Percentiles rank a stretch among this genome's conserved stretches.
Conservation (phyloP, 805 yeast genomes). For the Yarrowia bubula region DNA sequence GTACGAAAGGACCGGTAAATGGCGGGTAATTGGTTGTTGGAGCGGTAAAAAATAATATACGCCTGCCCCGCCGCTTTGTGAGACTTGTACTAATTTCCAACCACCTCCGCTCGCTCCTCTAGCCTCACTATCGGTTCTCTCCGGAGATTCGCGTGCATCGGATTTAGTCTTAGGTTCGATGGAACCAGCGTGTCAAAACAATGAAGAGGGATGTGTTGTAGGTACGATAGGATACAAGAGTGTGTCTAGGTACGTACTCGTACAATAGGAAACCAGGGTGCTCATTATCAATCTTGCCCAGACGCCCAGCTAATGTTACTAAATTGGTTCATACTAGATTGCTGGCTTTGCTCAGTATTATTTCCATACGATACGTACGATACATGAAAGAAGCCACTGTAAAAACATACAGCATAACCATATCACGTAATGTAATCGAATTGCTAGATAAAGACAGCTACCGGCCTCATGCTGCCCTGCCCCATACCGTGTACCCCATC, state of each 20-base stretch:
- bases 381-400: too few species aligned
- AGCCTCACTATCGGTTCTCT: neutral
- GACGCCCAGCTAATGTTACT: too few species aligned
- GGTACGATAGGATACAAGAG: too few species aligned
- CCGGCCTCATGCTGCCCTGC: conserved; percentile 8
- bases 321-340: too few species aligned
- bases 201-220: conserved; percentile 10
- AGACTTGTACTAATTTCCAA: neutral
- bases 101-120: neutral
- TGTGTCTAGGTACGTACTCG: too few species aligned
- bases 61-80: neutral
- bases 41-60: neutral
- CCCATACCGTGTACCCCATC: conserved; percentile 2
- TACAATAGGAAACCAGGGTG: neutral
- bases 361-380: too few species aligned
- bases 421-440: neutral
- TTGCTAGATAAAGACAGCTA: neutral
- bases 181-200: conserved; percentile 14
- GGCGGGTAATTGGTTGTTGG: neutral
- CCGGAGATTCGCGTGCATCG: conserved; percentile 24
- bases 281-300: neutral
- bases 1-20: neutral
- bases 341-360: too few species aligned
- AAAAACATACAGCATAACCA: too few species aligned
- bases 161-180: conserved; percentile 17